phyloP scores from a whole-genome alignment of 805 yeast species.

The Candida manassasensis region DNA sequence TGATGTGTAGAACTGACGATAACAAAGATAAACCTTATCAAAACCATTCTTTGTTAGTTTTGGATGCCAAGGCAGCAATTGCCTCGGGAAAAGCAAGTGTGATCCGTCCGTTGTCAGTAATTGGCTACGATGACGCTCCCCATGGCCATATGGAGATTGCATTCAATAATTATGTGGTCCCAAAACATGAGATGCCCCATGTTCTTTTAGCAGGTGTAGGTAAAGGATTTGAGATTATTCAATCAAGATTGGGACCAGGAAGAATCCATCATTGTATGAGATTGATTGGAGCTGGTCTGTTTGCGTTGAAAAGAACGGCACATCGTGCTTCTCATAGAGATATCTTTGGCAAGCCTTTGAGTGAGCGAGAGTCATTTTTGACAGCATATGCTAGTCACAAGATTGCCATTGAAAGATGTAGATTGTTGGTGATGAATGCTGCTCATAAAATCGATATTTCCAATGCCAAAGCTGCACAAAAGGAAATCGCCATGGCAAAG shows the following conservation, averaged over 20 bases:
- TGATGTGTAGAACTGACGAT: conserved; percentile 46
- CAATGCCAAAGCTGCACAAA: conserved; percentile 51
- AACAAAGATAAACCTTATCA: conserved; percentile 29
- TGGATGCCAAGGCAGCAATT: conserved; percentile 48
- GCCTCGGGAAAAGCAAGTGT: conserved; percentile 45
- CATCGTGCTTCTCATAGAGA: conserved; percentile 49
- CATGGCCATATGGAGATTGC: conserved; percentile 65
- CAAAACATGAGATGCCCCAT: conserved; percentile 40
- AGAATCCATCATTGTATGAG: conserved; percentile 70
- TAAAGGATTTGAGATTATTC: conserved; percentile 58
- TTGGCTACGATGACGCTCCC: conserved; percentile 66
- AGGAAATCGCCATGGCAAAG: conserved; percentile 59
- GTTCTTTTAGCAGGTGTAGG: conserved; percentile 42
- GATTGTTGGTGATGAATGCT: conserved; percentile 52
- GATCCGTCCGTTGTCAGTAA: conserved; percentile 48
- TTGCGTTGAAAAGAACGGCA: conserved; percentile 43
- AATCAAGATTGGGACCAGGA: conserved; percentile 66
- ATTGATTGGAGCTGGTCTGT: conserved; percentile 56
- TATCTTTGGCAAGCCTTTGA: conserved; percentile 49
- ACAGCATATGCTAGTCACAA: conserved; percentile 47
- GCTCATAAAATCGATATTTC: conserved; percentile 54
- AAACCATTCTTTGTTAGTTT: conserved; percentile 54
- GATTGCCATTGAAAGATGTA: conserved; percentile 50
- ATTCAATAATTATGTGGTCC: conserved; percentile 46
- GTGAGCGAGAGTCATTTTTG: conserved; percentile 47